phyloP scores from a whole-genome alignment of 139 green algal genomes.

The Coelastrella sp. region DNA sequence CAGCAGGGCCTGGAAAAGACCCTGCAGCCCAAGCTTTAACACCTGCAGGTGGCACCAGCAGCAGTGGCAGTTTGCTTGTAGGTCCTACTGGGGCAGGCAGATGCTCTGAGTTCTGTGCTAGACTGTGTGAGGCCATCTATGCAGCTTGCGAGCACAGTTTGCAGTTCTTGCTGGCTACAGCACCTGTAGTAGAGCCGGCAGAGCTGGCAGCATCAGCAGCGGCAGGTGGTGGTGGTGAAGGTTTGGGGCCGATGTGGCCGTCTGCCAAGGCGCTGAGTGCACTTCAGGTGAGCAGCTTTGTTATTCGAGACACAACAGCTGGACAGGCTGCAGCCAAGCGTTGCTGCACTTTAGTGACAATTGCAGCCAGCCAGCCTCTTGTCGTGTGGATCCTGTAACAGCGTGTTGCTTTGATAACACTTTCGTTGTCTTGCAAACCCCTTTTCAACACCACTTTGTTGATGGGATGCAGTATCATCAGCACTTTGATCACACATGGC shows the following conservation, averaged over 20 bases:
- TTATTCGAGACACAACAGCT: not conserved
- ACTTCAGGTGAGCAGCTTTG: slow-evolving; percentile 26
- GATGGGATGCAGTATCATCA: too few species aligned
- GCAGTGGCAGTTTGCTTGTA: not conserved
- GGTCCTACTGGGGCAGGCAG: not conserved
- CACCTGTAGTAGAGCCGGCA: slow-evolving; percentile 14
- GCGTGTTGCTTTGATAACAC: too few species aligned
- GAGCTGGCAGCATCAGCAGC: slow-evolving; percentile 27
- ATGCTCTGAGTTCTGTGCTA: slow-evolving; percentile 29
- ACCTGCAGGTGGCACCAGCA: not conserved
- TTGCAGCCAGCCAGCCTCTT: too few species aligned
- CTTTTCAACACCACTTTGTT: too few species aligned
- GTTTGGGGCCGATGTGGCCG: slow-evolving; percentile 27
- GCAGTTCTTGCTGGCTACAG: slow-evolving; percentile 5
- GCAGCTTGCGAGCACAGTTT: slow-evolving; percentile 12
- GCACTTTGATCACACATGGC: too few species aligned
- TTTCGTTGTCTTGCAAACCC: too few species aligned
- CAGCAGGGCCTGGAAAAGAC: not conserved
- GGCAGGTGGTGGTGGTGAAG: not conserved
- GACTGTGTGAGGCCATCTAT: slow-evolving; percentile 41
- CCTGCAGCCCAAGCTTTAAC: not conserved
- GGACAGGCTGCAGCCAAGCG: not conserved
- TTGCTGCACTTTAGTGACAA: too few species aligned
- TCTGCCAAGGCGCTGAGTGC: slow-evolving; percentile 12
- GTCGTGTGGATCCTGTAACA: too few species aligned